Percentiles rank a stretch among this genome's conserved stretches.
Conservation (phyloP, 257 asterid species). For the Anisodus tanguticus region DNA sequence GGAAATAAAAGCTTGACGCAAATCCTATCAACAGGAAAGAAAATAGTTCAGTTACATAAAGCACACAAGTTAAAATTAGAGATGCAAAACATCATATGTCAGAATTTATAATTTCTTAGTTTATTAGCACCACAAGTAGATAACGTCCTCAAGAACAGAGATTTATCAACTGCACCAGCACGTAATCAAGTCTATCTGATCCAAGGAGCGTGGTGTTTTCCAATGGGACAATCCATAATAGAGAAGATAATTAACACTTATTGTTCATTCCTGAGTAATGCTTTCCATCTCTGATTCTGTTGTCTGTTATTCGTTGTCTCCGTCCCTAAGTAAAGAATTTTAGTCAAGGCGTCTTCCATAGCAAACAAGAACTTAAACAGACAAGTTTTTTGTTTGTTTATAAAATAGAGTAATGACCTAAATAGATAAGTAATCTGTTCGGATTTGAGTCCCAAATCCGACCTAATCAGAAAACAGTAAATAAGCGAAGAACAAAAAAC, state of each 20-base stretch:
- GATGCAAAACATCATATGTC: background rate
- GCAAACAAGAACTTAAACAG: background rate
- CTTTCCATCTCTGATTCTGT: background rate
- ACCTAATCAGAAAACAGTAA: too few relatives aligned
- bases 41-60: constrained; percentile 17
- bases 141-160: too few relatives aligned
- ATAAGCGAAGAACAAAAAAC: too few relatives aligned
- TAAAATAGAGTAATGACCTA: too few relatives aligned
- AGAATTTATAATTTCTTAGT: background rate
- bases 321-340: background rate
- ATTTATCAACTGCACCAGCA: too few relatives aligned
- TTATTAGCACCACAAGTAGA: background rate
- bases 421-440: too few relatives aligned
- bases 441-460: too few relatives aligned
- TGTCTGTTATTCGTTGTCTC: background rate
- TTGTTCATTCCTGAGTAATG: background rate
- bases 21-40: constrained; percentile 56
- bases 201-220: too few relatives aligned
- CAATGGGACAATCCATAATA: too few relatives aligned
- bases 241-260: too few relatives aligned
- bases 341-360: background rate
- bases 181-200: too few relatives aligned
- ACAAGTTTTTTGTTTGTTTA: background rate
- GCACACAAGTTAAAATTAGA: constrained; percentile 12
- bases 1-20: constrained; percentile 62